Conservation (phyloP, 2,329 filamentous ascomycete genomes). For the Apiospora phragmitis region DNA sequence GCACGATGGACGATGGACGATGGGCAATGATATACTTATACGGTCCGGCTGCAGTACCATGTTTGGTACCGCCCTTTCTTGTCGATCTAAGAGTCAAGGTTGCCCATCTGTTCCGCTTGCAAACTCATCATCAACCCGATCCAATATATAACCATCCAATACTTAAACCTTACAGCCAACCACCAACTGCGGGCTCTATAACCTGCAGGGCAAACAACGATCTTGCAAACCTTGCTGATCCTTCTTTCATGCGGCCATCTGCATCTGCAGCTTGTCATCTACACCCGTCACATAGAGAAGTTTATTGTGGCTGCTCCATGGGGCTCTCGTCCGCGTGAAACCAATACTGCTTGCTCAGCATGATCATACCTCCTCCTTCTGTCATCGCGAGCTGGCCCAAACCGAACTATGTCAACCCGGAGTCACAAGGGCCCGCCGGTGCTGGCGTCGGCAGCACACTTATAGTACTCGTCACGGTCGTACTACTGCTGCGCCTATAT, state of each 20-base stretch:
- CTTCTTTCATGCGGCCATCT: neutral
- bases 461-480: constrained; percentile 23
- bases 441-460: constrained; percentile 26
- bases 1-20: too few relatives aligned
- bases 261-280: neutral
- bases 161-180: neutral
- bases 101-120: neutral
- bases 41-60: neutral
- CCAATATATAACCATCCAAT: neutral
- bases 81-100: neutral
- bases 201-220: too few relatives aligned
- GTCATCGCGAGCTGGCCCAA: constrained; percentile 28
- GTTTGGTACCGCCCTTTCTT: neutral
- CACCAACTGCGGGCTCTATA: neutral
- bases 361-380: constrained; percentile 22
- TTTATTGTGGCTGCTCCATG: neutral
- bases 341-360: constrained; percentile 12
- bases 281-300: neutral
- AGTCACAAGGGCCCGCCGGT: constrained; percentile 28
- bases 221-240: too few relatives aligned
- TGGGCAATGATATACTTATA: neutral
- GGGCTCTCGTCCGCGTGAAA: neutral
- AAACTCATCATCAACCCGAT: neutral
- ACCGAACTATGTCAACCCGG: constrained; percentile 30
- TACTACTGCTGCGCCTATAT: constrained; percentile 31